These are phyloP conservation scores for Ocimum tenuiflorum DNA, from an alignment of 257 asterid species.

Conservation along the genomic window DNA sequence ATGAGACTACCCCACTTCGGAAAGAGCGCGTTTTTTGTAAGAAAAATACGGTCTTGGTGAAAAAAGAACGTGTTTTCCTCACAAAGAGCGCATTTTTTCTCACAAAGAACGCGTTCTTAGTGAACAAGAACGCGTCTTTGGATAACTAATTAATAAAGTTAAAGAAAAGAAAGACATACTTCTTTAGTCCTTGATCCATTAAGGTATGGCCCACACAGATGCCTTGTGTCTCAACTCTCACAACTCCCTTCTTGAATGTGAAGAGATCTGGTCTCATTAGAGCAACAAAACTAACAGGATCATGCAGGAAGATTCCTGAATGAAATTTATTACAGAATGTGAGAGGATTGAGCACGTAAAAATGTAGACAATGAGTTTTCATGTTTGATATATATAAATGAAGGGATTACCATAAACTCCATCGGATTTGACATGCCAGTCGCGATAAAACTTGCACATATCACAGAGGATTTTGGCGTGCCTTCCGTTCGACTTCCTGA, in stretches of 20 bases:
- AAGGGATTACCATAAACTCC: slow-evolving; percentile 59
- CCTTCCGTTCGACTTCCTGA: slow-evolving; percentile 66
- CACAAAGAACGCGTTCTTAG: too few relatives aligned
- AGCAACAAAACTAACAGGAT: slow-evolving; percentile 87
- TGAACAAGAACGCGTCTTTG: too few relatives aligned
- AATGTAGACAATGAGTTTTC: too few relatives aligned
- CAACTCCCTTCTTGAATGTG: slow-evolving; percentile 83
- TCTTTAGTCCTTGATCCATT: slow-evolving; percentile 85
- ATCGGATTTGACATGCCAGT: slow-evolving; percentile 92
- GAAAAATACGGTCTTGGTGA: too few relatives aligned
- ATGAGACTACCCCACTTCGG: too few relatives aligned
- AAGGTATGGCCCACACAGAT: slow-evolving; percentile 75
- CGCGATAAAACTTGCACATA: slow-evolving; percentile 85
- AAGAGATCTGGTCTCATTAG: slow-evolving; percentile 86
- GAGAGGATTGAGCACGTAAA: too few relatives aligned
- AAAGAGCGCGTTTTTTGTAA: too few relatives aligned
- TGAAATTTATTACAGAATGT: background rate
- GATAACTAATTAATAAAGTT: background rate
- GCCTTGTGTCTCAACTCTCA: slow-evolving; percentile 96
- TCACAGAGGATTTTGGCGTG: slow-evolving; percentile 56
- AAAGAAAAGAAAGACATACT: slow-evolving; percentile 27
- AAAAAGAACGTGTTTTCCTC: too few relatives aligned
- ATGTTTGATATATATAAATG: background rate
- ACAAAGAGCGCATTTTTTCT: background rate
- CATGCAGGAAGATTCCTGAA: slow-evolving; percentile 86